Conservation (phyloP, 495 filamentous ascomycete species). For the Extremus antarcticus region DNA sequence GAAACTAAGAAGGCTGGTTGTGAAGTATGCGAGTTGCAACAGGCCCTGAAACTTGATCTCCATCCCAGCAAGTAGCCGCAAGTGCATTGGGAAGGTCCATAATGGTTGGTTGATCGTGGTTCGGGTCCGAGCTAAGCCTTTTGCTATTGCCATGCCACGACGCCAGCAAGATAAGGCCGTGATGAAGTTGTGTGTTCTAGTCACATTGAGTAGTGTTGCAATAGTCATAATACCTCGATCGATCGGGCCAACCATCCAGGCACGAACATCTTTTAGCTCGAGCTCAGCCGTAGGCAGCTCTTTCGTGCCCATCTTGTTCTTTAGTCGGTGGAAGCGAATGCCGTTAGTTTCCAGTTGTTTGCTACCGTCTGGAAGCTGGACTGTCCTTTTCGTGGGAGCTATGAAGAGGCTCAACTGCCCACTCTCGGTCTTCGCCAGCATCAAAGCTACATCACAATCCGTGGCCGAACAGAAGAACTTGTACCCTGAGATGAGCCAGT, state of each 20-base stretch:
- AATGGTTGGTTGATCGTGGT: slow-evolving; percentile 26
- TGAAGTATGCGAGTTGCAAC: slow-evolving; percentile 53
- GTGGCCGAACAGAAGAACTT: slow-evolving; percentile 72
- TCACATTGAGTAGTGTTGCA: slow-evolving; percentile 56
- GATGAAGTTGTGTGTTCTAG: slow-evolving; percentile 52
- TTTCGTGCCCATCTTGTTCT: slow-evolving; percentile 60
- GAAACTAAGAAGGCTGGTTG: slow-evolving; percentile 47
- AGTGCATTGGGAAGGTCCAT: slow-evolving; percentile 27
- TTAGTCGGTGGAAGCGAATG: slow-evolving; percentile 55
- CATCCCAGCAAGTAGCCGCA: slow-evolving; percentile 38
- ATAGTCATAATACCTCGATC: slow-evolving; percentile 59
- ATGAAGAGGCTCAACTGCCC: slow-evolving; percentile 50
- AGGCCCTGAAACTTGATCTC: slow-evolving; percentile 45
- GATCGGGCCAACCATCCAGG: slow-evolving; percentile 51
- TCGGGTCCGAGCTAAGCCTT: slow-evolving; percentile 45
- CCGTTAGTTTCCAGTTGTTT: slow-evolving; percentile 46
- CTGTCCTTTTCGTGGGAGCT: slow-evolving; percentile 48
- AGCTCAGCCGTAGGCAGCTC: slow-evolving; percentile 61
- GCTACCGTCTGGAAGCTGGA: slow-evolving; percentile 11
- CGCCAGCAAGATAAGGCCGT: slow-evolving; percentile 47
- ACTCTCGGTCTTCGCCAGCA: slow-evolving; percentile 54
- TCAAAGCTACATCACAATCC: slow-evolving; percentile 56
- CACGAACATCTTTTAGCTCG: slow-evolving; percentile 49
- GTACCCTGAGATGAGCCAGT: slow-evolving; percentile 55
- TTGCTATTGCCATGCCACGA: slow-evolving; percentile 51